Percentiles rank a stretch among this genome's conserved stretches.
Evolutionary conservation across 2,329 filamentous ascomycete genomes (phyloP).

Genomic region (Colletotrichum gigasporum): DNA sequence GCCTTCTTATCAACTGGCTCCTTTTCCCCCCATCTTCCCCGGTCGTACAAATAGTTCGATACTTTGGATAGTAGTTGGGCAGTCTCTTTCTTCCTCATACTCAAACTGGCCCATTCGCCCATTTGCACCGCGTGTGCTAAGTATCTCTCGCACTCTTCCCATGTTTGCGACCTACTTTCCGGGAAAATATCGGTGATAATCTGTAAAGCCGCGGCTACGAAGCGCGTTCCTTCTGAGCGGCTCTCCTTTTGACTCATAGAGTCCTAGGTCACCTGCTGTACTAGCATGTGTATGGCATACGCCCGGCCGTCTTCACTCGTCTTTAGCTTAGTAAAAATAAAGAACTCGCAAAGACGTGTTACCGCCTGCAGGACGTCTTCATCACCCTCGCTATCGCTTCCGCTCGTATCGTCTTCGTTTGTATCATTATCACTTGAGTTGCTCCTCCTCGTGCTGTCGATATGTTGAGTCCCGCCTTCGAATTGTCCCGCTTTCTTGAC

Average conservation of each 20-base stretch:
- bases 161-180: slow-evolving; percentile 23
- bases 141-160: slow-evolving; percentile 38
- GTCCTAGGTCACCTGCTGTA: too few relatives aligned
- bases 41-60: slow-evolving; percentile 33
- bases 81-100: slow-evolving; percentile 27
- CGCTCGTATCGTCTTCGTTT: too few relatives aligned
- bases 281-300: too few relatives aligned
- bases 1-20: not conserved
- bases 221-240: slow-evolving; percentile 26
- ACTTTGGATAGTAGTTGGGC: slow-evolving; percentile 30
- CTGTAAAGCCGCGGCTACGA: slow-evolving; percentile 35
- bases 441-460: too few relatives aligned
- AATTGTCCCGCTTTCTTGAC: slow-evolving; percentile 18
- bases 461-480: too few relatives aligned
- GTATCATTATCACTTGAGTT: too few relatives aligned
- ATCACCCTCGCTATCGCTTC: too few relatives aligned
- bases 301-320: too few relatives aligned
- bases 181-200: slow-evolving; percentile 37
- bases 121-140: slow-evolving; percentile 39
- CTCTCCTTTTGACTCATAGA: too few relatives aligned
- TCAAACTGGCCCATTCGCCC: slow-evolving; percentile 36
- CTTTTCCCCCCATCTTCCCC: not conserved
- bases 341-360: too few relatives aligned
- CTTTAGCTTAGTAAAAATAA: too few relatives aligned
- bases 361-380: too few relatives aligned